Percentiles rank a stretch among this genome's conserved stretches.
Evolutionary conservation across 2,329 filamentous ascomycete genomes (phyloP).

Genomic region (Trichoderma cornu-damae): DNA sequence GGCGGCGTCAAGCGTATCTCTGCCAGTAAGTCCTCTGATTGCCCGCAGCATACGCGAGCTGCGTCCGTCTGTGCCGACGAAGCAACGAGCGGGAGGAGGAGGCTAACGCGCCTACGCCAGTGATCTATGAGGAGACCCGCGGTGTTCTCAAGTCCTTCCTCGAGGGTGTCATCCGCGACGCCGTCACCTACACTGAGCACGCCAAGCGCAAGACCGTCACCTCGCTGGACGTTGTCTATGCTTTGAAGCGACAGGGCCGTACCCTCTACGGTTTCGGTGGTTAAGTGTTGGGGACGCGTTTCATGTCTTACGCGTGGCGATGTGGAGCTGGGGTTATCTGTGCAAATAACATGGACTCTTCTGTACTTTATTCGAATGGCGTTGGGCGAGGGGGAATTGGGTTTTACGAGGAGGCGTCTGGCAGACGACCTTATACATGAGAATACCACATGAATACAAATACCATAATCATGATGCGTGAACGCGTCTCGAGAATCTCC

Average conservation of each 20-base stretch:
- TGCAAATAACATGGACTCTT: slow-evolving; percentile 18
- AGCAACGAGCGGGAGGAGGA: slow-evolving; percentile 49
- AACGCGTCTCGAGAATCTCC: neutral
- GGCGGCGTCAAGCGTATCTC: slow-evolving; percentile 99
- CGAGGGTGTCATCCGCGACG: slow-evolving; percentile 69
- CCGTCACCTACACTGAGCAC: slow-evolving; percentile 74
- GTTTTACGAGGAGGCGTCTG: slow-evolving; percentile 35
- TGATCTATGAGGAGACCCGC: slow-evolving; percentile 77
- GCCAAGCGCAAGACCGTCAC: slow-evolving; percentile 78
- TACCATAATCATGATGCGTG: slow-evolving; percentile 8
- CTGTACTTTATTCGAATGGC: slow-evolving; percentile 28
- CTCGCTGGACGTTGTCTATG: slow-evolving; percentile 63
- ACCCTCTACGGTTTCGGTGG: slow-evolving; percentile 88
- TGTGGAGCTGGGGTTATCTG: slow-evolving; percentile 11
- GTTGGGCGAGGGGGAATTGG: slow-evolving; percentile 28
- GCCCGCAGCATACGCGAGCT: slow-evolving; percentile 51
- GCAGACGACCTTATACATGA: slow-evolving; percentile 30
- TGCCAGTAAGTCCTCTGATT: slow-evolving; percentile 62
- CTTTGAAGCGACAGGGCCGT: slow-evolving; percentile 64
- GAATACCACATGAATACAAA: slow-evolving; percentile 22
- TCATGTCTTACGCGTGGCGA: slow-evolving; percentile 21
- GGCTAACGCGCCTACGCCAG: slow-evolving; percentile 25
- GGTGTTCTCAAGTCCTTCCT: slow-evolving; percentile 75
- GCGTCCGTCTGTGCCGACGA: slow-evolving; percentile 89
- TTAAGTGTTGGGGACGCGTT: slow-evolving; percentile 46